phyloP scores from a whole-genome alignment of 2,329 filamentous ascomycete genomes.

The Plenodomus tracheiphilus region DNA sequence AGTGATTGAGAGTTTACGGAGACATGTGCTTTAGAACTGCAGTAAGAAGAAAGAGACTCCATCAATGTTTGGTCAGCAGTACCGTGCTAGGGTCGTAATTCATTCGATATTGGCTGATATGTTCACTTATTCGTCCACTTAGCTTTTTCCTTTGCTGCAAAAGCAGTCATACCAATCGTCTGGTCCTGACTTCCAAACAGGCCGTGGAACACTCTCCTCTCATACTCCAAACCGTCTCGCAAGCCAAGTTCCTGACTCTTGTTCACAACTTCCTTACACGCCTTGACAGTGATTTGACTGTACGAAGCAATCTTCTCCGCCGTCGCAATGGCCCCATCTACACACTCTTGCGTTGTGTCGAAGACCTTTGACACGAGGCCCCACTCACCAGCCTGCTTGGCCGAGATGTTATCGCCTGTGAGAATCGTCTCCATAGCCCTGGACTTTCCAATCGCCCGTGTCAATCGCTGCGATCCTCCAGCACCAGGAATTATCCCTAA shows the following conservation, averaged over 20 bases:
- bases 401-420: conserved; percentile 70
- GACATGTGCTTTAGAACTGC: no score
- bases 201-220: conserved; percentile 89
- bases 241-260: conserved; percentile 93
- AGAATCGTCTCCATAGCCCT: conserved; percentile 54
- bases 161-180: conserved; percentile 94
- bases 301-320: conserved; percentile 89
- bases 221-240: conserved; percentile 90
- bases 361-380: conserved; percentile 85
- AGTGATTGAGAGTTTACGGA: no score
- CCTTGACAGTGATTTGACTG: conserved; percentile 83
- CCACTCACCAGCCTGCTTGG: conserved; percentile 84
- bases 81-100: no score
- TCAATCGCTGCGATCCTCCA: conserved; percentile 87
- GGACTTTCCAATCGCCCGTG: conserved; percentile 60
- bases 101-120: no score
- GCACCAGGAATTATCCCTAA: conserved; percentile 90
- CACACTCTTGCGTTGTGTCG: conserved; percentile 75
- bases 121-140: conserved; percentile 80
- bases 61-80: no score
- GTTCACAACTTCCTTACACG: conserved; percentile 96
- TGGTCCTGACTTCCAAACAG: conserved; percentile 95
- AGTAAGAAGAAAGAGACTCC: no score
- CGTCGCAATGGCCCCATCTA: conserved; percentile 78
- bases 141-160: conserved; percentile 91